Conservation (phyloP, 2,329 filamentous ascomycete species). For the Scedosporium minutisporum region DNA sequence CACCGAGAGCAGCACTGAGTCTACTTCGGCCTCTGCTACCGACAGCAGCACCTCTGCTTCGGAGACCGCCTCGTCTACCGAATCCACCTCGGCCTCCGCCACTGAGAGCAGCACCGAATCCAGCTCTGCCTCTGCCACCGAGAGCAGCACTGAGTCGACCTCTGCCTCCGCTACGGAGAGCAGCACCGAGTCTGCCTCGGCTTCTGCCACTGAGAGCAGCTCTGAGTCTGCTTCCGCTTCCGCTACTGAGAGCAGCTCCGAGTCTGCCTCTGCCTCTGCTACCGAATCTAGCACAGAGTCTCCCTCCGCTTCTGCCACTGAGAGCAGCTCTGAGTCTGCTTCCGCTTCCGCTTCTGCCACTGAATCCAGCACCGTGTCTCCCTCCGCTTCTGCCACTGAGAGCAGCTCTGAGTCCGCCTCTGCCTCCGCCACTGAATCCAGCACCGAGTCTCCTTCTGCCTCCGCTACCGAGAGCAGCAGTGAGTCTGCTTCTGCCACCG, state of each 20-base stretch:
- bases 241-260: neutral
- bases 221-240: neutral
- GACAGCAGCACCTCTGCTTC: constrained; percentile 5
- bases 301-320: neutral
- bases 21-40: neutral
- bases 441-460: neutral
- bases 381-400: neutral
- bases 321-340: no score
- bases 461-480: no score
- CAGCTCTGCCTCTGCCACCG: constrained; percentile 5
- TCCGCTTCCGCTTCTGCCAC: neutral
- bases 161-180: constrained; percentile 5
- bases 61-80: constrained; percentile 4
- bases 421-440: neutral
- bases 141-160: constrained; percentile 4
- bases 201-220: neutral
- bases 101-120: constrained; percentile 3
- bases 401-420: no score
- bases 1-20: constrained; percentile 9
- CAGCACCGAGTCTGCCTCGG: constrained; percentile 4
- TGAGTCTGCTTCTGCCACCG: no score
- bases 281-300: neutral
- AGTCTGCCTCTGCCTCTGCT: neutral
- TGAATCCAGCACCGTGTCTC: no score
- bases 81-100: constrained; percentile 6